Percentiles rank a stretch among this genome's conserved stretches.
Evolutionary conservation across 2,329 filamentous ascomycete species (phyloP).

Genomic region (Botrytis porri): DNA sequence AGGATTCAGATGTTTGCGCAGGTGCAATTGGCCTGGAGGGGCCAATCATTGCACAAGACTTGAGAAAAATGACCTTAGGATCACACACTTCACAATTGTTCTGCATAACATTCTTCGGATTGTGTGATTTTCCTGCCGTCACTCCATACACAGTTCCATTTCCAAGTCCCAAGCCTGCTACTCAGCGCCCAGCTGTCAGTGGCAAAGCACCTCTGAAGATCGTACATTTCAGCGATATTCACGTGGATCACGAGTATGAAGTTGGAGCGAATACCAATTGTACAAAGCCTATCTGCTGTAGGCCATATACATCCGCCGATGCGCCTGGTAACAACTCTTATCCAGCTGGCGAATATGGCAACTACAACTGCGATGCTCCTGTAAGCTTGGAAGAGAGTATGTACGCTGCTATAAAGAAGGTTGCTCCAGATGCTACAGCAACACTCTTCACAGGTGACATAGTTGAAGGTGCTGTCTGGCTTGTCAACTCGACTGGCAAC

Average conservation of each 20-base stretch:
- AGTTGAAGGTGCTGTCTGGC: conserved; percentile 42
- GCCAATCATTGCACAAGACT: conserved; percentile 49
- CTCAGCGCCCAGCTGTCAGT: conserved; percentile 39
- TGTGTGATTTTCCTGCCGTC: conserved; percentile 38
- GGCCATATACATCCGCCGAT: conserved; percentile 40
- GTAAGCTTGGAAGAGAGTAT: conserved; percentile 42
- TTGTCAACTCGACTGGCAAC: conserved; percentile 35
- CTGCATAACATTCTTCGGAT: conserved; percentile 52
- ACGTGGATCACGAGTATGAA: conserved; percentile 43
- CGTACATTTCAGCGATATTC: conserved; percentile 45
- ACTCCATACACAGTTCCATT: conserved; percentile 39
- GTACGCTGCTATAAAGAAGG: conserved; percentile 40
- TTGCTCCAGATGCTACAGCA: conserved; percentile 37
- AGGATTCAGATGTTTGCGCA: conserved; percentile 39
- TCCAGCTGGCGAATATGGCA: conserved; percentile 42
- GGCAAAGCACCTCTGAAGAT: conserved; percentile 41
- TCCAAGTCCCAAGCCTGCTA: conserved; percentile 38
- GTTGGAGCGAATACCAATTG: conserved; percentile 42
- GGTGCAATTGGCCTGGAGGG: conserved; percentile 52
- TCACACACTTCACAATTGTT: conserved; percentile 51
- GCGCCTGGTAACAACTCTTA: conserved; percentile 40
- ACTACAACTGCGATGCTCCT: conserved; percentile 42
- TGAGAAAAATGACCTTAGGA: conserved; percentile 48
- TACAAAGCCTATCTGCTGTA: conserved; percentile 45
- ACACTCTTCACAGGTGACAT: conserved; percentile 44